Base-by-base conservation (phyloP, 2,329 filamentous ascomycete genomes). In the Aspergillus eucalypticola region DNA sequence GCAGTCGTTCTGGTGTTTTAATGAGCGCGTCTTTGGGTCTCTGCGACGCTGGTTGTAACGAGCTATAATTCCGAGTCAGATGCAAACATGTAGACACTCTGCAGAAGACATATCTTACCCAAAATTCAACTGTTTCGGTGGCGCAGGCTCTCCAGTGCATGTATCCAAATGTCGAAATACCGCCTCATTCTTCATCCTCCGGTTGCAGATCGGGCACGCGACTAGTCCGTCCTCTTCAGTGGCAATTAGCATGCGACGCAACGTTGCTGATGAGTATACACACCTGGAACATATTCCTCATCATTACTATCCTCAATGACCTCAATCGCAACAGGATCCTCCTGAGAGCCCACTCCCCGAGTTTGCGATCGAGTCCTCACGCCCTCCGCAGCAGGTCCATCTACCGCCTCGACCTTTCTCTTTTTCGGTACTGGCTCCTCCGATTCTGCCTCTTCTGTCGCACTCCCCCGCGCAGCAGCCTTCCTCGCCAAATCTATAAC, bases 161-260 rank as follows among this genome's bases (percentile, higher is more conserved):
- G 80, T 84, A 75, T 96, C 91, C 32, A 98, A 78, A 76, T 98
- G 95, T n/a, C 81, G 76, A 68, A 91, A 92, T 3, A 98, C 91
- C 57, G 84, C 82, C 65, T 85, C 85, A 54, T 88, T 85, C 74
- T 95, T 96, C 89, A 98, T 96, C 54, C 87, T 85, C 67, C 80
- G 83, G 53, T 81, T 80, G 73, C 95, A 99, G 17, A 94, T 89
- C 0, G 95, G 95, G 73, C 95, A 99, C 42, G 86, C 82, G 1
- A 93, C 90, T 13, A 95, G 80, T 3, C 91, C 92, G 67, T 95
- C 90, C 27, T 90, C 87, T 82, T 35, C 71, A 66, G 15, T 62
- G 62, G 50, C n/a, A 5, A 23, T 13, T 32, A 55, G 53, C 25
- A 49, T 10, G 11, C 13, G 25, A 39, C 41, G 5, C 10, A 8